Evolutionary conservation across 306 rosid species (phyloP).

Genomic region (Quercus bicolor): DNA sequence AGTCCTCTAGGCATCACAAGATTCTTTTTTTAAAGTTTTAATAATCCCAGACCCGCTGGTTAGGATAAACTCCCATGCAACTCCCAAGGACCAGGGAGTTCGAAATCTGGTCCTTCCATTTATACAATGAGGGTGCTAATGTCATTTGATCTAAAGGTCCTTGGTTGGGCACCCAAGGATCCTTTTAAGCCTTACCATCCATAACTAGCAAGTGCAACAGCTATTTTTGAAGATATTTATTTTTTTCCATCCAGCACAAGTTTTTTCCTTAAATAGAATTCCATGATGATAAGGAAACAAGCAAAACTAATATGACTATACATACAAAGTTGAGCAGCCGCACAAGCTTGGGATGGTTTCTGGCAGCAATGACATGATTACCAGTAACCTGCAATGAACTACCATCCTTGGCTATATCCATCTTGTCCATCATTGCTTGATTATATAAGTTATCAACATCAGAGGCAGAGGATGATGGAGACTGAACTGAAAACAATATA

Average conservation of each 20-base stretch:
- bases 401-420: not conserved
- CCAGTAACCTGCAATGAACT: not conserved
- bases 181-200: not conserved
- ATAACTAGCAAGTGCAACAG: not conserved
- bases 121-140: not conserved
- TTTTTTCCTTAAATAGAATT: not conserved
- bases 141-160: not conserved
- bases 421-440: not conserved
- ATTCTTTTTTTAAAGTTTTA: not conserved
- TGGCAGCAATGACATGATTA: not conserved
- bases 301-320: not conserved
- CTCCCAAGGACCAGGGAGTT: not conserved
- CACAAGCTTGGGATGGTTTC: not conserved
- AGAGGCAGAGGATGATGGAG: conserved; percentile 4
- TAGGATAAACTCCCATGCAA: not conserved
- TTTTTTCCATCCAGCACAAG: not conserved
- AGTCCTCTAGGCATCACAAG: not conserved
- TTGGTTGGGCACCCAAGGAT: not conserved
- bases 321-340: not conserved
- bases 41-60: not conserved
- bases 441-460: not conserved
- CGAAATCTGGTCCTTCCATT: not conserved
- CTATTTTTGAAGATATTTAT: not conserved
- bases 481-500: not conserved
- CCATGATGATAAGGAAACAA: not conserved